Evolutionary conservation across 192 early-diverging fungal species (phyloP).

Genomic region (Linnemannia elongata): DNA sequence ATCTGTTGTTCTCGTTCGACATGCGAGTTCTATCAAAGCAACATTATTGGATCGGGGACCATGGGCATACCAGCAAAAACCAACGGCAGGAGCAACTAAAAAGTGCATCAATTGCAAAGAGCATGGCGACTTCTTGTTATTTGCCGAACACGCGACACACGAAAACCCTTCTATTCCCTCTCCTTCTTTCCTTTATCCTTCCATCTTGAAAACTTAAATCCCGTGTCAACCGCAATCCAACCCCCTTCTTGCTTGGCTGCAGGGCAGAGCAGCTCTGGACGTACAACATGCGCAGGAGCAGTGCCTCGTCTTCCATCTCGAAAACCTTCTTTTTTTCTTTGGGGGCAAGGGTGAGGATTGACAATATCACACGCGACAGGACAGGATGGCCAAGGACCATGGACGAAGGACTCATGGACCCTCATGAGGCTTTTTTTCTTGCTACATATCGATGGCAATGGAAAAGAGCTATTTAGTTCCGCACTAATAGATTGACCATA

Average conservation of each 20-base stretch:
- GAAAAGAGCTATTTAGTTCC: not conserved
- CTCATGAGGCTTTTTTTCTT: not conserved
- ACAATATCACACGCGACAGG: too few species aligned
- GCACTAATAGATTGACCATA: conserved; percentile 17
- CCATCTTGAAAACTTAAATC: conserved; percentile 2
- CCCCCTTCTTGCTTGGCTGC: not conserved
- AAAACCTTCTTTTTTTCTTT: conserved; percentile 1
- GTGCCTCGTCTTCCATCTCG: not conserved
- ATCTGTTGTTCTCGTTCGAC: not conserved
- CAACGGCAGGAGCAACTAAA: not conserved
- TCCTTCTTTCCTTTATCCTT: not conserved
- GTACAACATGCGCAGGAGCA: not conserved
- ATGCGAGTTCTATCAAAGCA: not conserved
- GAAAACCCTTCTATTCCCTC: not conserved
- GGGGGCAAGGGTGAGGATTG: not conserved
- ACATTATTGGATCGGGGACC: not conserved
- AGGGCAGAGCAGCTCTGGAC: not conserved
- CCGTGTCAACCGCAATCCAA: not conserved
- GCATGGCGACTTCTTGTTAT: not conserved
- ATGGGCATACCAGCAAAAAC: not conserved
- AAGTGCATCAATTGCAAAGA: not conserved
- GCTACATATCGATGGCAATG: not conserved
- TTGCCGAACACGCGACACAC: not conserved
- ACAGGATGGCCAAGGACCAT: not conserved
- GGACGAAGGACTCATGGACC: not conserved